These are phyloP conservation scores for Gossypium schwendimanii DNA, from an alignment of 441 rosid species.

Conservation along the genomic window DNA sequence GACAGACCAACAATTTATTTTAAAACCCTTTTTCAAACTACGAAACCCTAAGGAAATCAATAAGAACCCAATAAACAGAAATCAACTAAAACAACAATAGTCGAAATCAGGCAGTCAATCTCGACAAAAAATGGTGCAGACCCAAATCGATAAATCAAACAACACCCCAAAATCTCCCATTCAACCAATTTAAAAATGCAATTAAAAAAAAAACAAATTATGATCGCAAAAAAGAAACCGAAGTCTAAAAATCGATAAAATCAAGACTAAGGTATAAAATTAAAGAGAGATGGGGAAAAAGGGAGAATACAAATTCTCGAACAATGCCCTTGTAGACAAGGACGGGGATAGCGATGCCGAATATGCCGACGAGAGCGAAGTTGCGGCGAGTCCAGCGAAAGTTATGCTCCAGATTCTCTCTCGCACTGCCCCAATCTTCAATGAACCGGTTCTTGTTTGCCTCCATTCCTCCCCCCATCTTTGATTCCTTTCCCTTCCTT, in stretches of 20 bases:
- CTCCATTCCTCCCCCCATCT: constrained; percentile 93
- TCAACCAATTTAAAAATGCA: not conserved
- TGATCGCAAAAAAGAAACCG: not conserved
- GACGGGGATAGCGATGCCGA: constrained; percentile 73
- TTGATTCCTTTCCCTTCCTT: constrained; percentile 2
- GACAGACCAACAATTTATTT: not conserved
- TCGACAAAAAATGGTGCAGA: not conserved
- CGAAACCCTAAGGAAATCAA: not conserved
- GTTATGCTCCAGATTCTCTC: constrained; percentile 81
- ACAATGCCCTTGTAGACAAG: constrained; percentile 82
- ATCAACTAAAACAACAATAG: not conserved
- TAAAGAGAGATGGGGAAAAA: not conserved
- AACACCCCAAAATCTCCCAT: not conserved
- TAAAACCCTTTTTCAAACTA: not conserved
- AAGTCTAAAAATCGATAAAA: not conserved
- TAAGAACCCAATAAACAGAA: not conserved
- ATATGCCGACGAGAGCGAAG: constrained; percentile 71
- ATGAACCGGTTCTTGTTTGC: constrained; percentile 73
- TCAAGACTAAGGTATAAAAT: not conserved
- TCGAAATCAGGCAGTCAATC: not conserved
- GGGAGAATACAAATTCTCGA: constrained; percentile 58
- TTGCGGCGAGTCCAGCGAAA: constrained; percentile 90
- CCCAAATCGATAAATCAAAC: not conserved
- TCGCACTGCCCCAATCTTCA: constrained; percentile 73
- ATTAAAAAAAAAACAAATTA: not conserved